Evolutionary conservation across 2,329 filamentous ascomycete genomes (phyloP), one percentile per base, ranked within the genome.

Genomic region (Metarhizium guizhouense): DNA sequence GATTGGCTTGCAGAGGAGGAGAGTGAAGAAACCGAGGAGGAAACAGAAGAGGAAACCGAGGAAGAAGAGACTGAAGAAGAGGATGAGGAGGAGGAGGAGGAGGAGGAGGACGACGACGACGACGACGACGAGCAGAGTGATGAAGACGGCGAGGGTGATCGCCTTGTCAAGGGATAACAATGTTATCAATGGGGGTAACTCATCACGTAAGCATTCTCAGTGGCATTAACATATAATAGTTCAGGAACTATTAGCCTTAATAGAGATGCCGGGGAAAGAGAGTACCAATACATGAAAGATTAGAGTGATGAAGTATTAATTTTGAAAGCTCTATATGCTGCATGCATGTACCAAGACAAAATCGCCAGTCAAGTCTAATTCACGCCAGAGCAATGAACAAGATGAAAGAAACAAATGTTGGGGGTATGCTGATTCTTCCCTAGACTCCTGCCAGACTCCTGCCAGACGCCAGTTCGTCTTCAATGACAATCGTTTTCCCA

Each of bases 1-100:
- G 90, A 96, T 68, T 97, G 94, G 92, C 76, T 97, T 56, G 90
- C 86, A 4, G 88, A 90, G 65, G 79, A 77, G n/a, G 81, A 78
- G 2, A 80, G 80, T 11, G 76, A 77, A 10, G 78, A 80, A 29
- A 78, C 76, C 2, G 78, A 77, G 6, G 76, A 77, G 6, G 80
- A 79, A 2, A 75, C 77, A 6, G 76, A 74, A 7, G 75, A 75
- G 14, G 74, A 76, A 10, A 71, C 72, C 3, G 74, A 74, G 20
- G 74, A 73, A 3, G 77, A 77, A 0, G 78, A 78, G 1, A 76
- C 76, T 2, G 25, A 34, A 34, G 77, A 79, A 0, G 76, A 76
- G 0, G 77, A 77, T 0, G 76, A 76, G 0, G 76, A 79, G 0
- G 77, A 78, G 1, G 72, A 76, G 0, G 76, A 79, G 2, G 72